Evolutionary conservation across 768 basidiomycete species (phyloP), one percentile per base, ranked within the genome.

Genomic region (Tremella mesenterica): DNA sequence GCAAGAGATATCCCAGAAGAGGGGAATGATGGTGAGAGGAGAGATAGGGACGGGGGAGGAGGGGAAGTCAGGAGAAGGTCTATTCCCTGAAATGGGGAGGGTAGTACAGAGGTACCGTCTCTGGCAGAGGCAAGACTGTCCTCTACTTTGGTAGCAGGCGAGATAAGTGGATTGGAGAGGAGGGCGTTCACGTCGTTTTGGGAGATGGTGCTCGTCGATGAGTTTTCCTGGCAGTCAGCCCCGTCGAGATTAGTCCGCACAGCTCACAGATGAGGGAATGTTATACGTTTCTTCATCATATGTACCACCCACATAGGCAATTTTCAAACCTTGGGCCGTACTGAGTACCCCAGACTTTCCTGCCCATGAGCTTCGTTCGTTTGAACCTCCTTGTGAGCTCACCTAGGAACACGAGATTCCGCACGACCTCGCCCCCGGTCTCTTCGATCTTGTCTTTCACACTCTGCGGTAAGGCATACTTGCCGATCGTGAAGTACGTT

Each of bases 401-500:
- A 91, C 92, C 86, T 47, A 96, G 76, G 21, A 92, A 79, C 62
- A 87, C 87, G 7, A 97, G 80, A 65, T 90, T 88, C 58, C 81
- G 79, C 68, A 83, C 84, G 23, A 97, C 65, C 66, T 91, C 84
- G 33, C 88, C 88, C 1, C 83, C 83, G 1, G 83, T 84, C 70
- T 81, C 79, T 18, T 81, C 79, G 65, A 87, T 85, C 69, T 83
- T 85, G 58, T 84, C 82, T 53, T 87, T 80, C 16, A 95, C 83
- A 25, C 75, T 70, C 41, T 79, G 76, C 4, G 91, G 89, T 13
- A 96, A 72, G 1, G 85, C 81, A 59, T 82, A 75, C 49, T 83
- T 81, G 16, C 92, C 92, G 69, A 90, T 84, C 81, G 90, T 91
- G 53, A 95, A 83, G 75, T 93, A 96, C 62, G 88, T 91, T 65